Evolutionary conservation across 805 yeast species (phyloP).

Genomic region (Zygoascus biomembranicola): DNA sequence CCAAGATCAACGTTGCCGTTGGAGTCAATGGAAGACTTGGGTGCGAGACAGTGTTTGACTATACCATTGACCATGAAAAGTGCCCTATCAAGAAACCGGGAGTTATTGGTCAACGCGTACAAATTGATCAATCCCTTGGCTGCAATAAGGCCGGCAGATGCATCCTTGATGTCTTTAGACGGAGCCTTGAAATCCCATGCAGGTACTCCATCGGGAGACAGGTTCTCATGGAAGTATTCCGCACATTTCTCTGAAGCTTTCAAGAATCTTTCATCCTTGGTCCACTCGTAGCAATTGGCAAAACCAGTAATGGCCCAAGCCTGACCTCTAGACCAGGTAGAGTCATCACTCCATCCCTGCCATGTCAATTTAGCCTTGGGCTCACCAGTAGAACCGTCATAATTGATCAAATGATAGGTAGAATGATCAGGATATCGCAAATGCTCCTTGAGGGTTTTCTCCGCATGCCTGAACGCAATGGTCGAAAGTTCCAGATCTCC

Average conservation of each 20-base stretch:
- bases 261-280: conserved; percentile 22
- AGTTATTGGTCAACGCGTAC: conserved; percentile 15
- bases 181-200: conserved; percentile 19
- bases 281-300: conserved; percentile 23
- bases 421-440: conserved; percentile 21
- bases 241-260: conserved; percentile 23
- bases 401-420: conserved; percentile 24
- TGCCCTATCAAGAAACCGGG: conserved; percentile 16
- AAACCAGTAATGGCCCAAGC: conserved; percentile 29
- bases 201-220: conserved; percentile 24
- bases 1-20: conserved; percentile 20
- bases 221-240: conserved; percentile 20
- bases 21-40: conserved; percentile 3
- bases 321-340: conserved; percentile 30
- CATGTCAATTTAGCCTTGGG: conserved; percentile 22
- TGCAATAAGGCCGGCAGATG: conserved; percentile 27
- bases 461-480: conserved; percentile 28
- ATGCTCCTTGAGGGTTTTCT: conserved; percentile 22
- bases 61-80: conserved; percentile 17
- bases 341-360: conserved; percentile 26
- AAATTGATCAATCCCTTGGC: conserved; percentile 25
- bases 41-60: conserved; percentile 15
- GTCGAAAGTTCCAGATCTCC: conserved; percentile 24
- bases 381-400: conserved; percentile 20
- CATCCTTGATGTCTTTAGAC: conserved; percentile 22